Evolutionary conservation across 2,329 filamentous ascomycete genomes (phyloP), one percentile per base, ranked within the genome.

Genomic region (Penicillium verrucosum): DNA sequence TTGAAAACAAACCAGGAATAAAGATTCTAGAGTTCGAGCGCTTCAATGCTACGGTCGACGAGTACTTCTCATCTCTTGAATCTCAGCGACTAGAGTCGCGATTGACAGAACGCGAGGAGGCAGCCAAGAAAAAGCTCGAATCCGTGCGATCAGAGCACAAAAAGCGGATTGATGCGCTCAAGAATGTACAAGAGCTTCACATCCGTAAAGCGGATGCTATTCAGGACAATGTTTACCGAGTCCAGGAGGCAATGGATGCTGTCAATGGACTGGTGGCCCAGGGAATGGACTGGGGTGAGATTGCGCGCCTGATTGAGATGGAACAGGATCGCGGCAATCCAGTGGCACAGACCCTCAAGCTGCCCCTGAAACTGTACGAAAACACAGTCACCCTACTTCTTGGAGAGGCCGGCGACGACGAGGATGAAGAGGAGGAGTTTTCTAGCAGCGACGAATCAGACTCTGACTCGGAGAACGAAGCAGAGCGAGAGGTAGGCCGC

Each of bases 201-300:
- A 82, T 91, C 30, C 87, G 89, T 54, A 97, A 96, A 73, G 94
- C 93, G 3, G 88, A 88, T 54, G 91, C 92, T 0, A 94, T 99
- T 41, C 86, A 96, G 71, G 90, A 91, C 23, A 97, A 99, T 67
- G 81, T 91, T 1, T 90, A 96, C 69, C 85, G 92, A 49, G 92
- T 97, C 0, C 89, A 96, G 70, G 94, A 97, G 75, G 92, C 91
- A 5, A 92, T 92, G 72, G 90, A 92, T 70, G 92, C 94, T 4
- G 88, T 99, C 51, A 97, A 96, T 71, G 90, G 90, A 0, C 78
- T 97, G n/a, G 85, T 99, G 58, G 85, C 85, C 5, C 91, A 96
- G 68, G 93, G 93, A 11, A 97, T 97, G 92, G 94, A 99, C 67
- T 99, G 94, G 94, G 86, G 91, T 11, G 89, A 97, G 63, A 92